Conservation (phyloP, 306 rosid species). For the Cucumis melo region DNA sequence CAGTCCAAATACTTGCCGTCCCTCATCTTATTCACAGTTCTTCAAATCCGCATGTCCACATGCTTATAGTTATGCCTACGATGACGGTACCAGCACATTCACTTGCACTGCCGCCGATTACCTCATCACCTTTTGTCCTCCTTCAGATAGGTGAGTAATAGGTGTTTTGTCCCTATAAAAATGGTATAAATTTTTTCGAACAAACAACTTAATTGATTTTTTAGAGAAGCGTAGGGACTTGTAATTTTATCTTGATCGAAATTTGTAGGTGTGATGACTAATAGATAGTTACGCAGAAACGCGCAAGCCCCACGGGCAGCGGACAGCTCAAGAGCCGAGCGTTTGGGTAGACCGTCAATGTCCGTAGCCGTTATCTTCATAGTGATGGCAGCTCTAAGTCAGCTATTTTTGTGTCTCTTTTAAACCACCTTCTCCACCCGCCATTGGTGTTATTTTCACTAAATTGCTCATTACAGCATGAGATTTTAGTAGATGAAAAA, state of each 20-base stretch:
- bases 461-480: background rate
- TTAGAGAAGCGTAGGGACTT: no score
- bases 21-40: constrained; percentile 53
- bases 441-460: background rate
- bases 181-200: no score
- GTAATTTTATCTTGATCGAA: no score
- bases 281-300: background rate
- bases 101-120: constrained; percentile 43
- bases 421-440: background rate
- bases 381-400: constrained; percentile 11
- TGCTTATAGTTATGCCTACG: constrained; percentile 83
- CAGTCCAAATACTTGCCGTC: constrained; percentile 49
- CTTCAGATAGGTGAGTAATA: constrained; percentile 19
- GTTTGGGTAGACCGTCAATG: background rate
- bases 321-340: constrained; percentile 14
- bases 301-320: constrained; percentile 30
- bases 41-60: constrained; percentile 69
- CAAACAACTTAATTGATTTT: no score
- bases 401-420: background rate
- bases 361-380: background rate
- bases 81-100: constrained; percentile 81
- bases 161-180: no score
- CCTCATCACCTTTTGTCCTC: constrained; percentile 55
- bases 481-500: background rate
- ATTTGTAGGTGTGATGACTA: no score